phyloP scores from a whole-genome alignment of 306 rosid species.

The Prosopis cineraria region DNA sequence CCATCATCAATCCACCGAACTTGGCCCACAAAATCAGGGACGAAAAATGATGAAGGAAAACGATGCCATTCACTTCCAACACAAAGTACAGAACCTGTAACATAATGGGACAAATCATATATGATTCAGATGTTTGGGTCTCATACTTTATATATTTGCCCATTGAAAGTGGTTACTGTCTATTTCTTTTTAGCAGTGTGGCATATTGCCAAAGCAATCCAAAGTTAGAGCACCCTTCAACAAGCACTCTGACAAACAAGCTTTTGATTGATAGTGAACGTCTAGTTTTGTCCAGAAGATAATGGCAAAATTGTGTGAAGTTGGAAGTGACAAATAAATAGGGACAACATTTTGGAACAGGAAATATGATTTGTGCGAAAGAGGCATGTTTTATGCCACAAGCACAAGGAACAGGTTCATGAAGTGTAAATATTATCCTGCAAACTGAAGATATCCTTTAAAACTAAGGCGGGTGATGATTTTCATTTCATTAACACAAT shows the following conservation, averaged over 20 bases:
- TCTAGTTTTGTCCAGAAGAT: background rate
- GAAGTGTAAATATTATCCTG: background rate
- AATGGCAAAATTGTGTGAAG: background rate
- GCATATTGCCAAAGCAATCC: background rate
- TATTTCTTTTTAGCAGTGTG: background rate
- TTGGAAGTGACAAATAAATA: background rate
- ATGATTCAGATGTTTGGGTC: slow-evolving; percentile 7
- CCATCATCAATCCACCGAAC: slow-evolving; percentile 97
- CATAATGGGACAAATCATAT: background rate
- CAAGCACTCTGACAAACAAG: slow-evolving; percentile 2
- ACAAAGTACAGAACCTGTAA: slow-evolving; percentile 80
- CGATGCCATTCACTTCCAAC: slow-evolving; percentile 99
- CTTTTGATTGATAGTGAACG: background rate
- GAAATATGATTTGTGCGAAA: slow-evolving; percentile 3
- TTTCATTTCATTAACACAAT: background rate
- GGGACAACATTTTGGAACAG: background rate
- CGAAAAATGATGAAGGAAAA: slow-evolving; percentile 86
- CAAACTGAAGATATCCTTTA: slow-evolving; percentile 13
- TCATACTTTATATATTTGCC: background rate
- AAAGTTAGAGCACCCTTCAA: slow-evolving; percentile 1
- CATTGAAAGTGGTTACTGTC: background rate
- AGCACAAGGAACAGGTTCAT: slow-evolving; percentile 4
- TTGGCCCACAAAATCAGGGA: slow-evolving; percentile 78
- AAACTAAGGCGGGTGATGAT: background rate
- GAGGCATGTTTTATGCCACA: background rate